Evolutionary conservation across 176 grass and related monocot genomes (phyloP).

Genomic region (Alloteropsis semialata): DNA sequence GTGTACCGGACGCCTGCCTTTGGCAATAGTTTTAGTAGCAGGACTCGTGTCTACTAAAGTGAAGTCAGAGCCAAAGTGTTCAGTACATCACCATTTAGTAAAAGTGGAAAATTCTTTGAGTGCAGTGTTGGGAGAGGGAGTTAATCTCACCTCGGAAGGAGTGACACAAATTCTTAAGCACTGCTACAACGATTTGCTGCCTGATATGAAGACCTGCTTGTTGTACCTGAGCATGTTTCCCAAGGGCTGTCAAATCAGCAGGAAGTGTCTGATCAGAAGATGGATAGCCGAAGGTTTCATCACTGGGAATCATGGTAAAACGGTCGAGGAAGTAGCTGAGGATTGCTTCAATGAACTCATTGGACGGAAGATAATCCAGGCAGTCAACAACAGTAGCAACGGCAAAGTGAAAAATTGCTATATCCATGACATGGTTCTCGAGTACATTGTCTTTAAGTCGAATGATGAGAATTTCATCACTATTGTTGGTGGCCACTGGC

Average conservation of each 20-base stretch:
- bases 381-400: too few species aligned
- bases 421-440: too few species aligned
- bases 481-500: too few species aligned
- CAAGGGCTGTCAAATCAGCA: neutral
- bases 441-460: too few species aligned
- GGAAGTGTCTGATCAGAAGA: slow-evolving; percentile 15
- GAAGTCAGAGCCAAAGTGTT: too few species aligned
- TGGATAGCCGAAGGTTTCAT: slow-evolving; percentile 38
- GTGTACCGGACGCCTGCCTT: slow-evolving; percentile 5
- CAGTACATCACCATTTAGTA: too few species aligned
- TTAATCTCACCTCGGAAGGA: neutral
- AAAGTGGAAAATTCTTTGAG: too few species aligned
- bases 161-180: neutral
- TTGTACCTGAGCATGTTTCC: slow-evolving; percentile 22
- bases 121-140: too few species aligned
- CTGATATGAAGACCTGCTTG: slow-evolving; percentile 9
- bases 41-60: neutral
- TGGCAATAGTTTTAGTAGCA: neutral
- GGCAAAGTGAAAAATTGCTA: too few species aligned
- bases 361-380: too few species aligned
- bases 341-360: too few species aligned
- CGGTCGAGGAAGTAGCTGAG: slow-evolving; percentile 1
- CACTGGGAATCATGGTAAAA: neutral
- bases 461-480: too few species aligned
- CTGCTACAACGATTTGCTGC: neutral